phyloP scores from a whole-genome alignment of 345 rosid species.

The Populus tremula region DNA sequence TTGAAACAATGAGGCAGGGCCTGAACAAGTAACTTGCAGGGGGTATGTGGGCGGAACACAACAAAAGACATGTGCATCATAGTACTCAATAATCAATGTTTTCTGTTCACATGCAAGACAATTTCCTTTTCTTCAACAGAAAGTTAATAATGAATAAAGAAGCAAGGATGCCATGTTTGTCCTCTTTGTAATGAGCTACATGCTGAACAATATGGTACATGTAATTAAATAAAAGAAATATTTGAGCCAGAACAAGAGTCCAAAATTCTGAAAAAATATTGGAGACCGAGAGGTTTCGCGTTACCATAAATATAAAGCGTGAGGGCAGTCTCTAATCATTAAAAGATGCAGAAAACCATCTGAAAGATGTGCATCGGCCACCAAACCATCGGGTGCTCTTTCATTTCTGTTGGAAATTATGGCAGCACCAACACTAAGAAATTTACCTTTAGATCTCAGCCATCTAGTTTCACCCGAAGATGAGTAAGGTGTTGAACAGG shows the following conservation, averaged over 20 bases:
- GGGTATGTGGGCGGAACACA: no score
- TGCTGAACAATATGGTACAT: background rate
- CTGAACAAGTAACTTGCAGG: no score
- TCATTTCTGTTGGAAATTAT: conserved; percentile 83
- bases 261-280: background rate
- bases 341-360: conserved; percentile 93
- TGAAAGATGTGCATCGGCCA: conserved; percentile 90
- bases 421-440: conserved; percentile 87
- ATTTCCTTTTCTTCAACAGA: background rate
- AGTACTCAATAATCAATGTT: background rate
- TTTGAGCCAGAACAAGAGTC: background rate
- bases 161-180: no score
- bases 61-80: background rate
- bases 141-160: background rate
- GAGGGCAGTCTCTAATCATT: conserved; percentile 80
- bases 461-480: conserved; percentile 48
- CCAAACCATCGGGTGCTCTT: conserved; percentile 93
- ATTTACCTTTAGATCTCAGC: conserved; percentile 62
- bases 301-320: conserved; percentile 80
- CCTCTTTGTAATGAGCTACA: background rate
- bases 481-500: conserved; percentile 28
- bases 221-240: background rate
- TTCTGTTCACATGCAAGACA: background rate
- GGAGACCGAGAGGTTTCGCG: background rate
- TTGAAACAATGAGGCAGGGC: no score